Evolutionary conservation across 2,329 filamentous ascomycete species (phyloP).

Genomic region (Neobulgaria alba): DNA sequence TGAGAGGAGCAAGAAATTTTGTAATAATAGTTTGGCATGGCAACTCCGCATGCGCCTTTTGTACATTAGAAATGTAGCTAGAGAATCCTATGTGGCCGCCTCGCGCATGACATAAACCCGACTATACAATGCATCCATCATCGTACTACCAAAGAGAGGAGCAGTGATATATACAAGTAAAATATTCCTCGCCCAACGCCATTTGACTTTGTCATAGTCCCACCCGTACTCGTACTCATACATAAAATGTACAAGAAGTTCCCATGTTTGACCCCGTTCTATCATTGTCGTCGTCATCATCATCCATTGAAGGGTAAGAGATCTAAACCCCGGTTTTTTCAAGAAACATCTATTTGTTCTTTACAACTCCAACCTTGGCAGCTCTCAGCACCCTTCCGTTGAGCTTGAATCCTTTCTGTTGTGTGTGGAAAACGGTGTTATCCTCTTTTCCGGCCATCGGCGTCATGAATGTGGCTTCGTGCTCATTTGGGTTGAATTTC

Average conservation of each 20-base stretch:
- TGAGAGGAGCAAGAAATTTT: too few relatives aligned
- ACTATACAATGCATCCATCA: slow-evolving; percentile 14
- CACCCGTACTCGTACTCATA: slow-evolving; percentile 20
- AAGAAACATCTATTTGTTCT: slow-evolving; percentile 43
- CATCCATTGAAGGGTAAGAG: too few relatives aligned
- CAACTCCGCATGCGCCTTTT: slow-evolving; percentile 3
- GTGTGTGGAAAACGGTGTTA: slow-evolving; percentile 81
- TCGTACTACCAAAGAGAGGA: slow-evolving; percentile 19
- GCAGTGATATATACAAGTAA: slow-evolving; percentile 19
- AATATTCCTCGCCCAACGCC: slow-evolving; percentile 17
- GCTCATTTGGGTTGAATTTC: slow-evolving; percentile 92
- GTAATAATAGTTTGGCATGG: too few relatives aligned
- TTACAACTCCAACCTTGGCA: slow-evolving; percentile 93
- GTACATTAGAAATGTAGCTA: slow-evolving; percentile 9
- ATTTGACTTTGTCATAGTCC: slow-evolving; percentile 4
- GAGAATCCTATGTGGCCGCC: not conserved
- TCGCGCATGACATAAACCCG: not conserved
- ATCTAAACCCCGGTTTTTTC: not conserved
- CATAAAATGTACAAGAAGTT: slow-evolving; percentile 8
- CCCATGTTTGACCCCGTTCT: slow-evolving; percentile 1
- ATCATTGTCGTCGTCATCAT: too few relatives aligned
- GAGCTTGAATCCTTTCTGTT: slow-evolving; percentile 92
- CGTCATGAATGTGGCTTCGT: slow-evolving; percentile 94
- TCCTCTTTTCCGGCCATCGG: slow-evolving; percentile 83
- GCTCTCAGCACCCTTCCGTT: slow-evolving; percentile 86